Percentiles rank a stretch among this genome's conserved stretches.
phyloP scores from a whole-genome alignment of 352 stramenopile species.

The Globisporangium alternatum region DNA sequence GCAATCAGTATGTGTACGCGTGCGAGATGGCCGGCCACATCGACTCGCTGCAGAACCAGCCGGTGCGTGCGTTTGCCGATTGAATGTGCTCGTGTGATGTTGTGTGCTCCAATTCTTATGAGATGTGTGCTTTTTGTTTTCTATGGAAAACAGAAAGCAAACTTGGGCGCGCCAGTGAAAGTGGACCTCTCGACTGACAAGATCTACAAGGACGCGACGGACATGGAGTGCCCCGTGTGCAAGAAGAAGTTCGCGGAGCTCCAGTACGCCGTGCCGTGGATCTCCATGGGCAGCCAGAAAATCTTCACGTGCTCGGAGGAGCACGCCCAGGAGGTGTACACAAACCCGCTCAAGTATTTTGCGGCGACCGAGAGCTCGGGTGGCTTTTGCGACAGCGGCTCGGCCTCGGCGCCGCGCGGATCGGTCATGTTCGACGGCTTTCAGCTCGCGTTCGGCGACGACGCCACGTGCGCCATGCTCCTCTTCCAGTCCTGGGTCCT shows the following conservation, averaged over 20 bases:
- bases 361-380: constrained; percentile 23
- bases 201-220: constrained; percentile 61
- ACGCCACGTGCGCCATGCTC: constrained; percentile 62
- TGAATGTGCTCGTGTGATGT: neutral
- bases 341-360: constrained; percentile 47
- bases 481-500: constrained; percentile 83
- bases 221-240: constrained; percentile 63
- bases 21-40: constrained; percentile 85
- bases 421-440: constrained; percentile 87
- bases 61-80: constrained; percentile 30
- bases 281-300: constrained; percentile 63
- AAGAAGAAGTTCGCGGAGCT: constrained; percentile 52
- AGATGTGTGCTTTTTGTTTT: neutral
- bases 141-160: constrained; percentile 26
- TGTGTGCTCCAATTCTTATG: constrained; percentile 5
- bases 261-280: constrained; percentile 74
- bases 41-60: constrained; percentile 73
- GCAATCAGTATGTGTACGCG: constrained; percentile 73
- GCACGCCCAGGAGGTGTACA: constrained; percentile 50
- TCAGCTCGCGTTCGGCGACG: constrained; percentile 59
- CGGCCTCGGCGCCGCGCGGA: constrained; percentile 31
- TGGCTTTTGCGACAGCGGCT: constrained; percentile 57
- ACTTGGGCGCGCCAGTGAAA: constrained; percentile 39
- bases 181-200: constrained; percentile 60
- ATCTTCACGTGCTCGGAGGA: constrained; percentile 73